Base-by-base conservation (phyloP, 2,329 filamentous ascomycete genomes). In the Byssoonygena ceratinophila region DNA sequence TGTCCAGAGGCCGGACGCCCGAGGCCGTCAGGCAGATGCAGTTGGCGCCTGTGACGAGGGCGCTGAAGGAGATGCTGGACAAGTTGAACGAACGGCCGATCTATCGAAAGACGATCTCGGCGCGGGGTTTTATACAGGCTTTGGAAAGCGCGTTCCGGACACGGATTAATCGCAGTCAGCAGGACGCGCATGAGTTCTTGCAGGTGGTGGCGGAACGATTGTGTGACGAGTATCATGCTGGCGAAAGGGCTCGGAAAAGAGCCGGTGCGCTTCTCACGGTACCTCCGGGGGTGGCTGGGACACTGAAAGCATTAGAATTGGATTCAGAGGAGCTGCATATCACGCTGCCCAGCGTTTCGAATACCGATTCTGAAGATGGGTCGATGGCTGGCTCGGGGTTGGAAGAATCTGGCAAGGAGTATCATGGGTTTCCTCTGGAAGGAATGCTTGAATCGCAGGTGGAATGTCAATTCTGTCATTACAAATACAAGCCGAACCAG, bases 181-280 rank as follows among this genome's bases (percentile, higher is more conserved):
- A 98, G 69, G 92, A 98, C 72, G 92, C 92, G 9, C 92, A 98
- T 64, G 92, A 98, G 67, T 96, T 98, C 58, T 71, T 98, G 52
- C 92, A 98, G 71, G 84, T 97, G 46, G 84, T 98, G 11, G 85
- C 88, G 2, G 91, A 98, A 71, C 79, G 91, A 49, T 74, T 98
- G 52, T 89, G 87, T 62, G 92, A 98, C 64, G 92, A 98, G 69
- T 95, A 96, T 63, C 83, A 94, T 64, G 89, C 89, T 3, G 89
- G 88, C 1, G 78, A 80, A 61, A 80, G 84, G 63, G 89, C 87
- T 11, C 77, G 90, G 57, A 73, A 66, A 55, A 63, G 69, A 40
- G 64, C 64, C 32, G 36, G 49, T 25, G 14, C 40, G 8, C 9
- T 49, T 43, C 46, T 47, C 27, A 43, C 49, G 18, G 46, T 32